These are phyloP conservation scores for Bonia amplexicaulis DNA, from an alignment of 176 grass and related monocot genomes.

Conservation along the genomic window DNA sequence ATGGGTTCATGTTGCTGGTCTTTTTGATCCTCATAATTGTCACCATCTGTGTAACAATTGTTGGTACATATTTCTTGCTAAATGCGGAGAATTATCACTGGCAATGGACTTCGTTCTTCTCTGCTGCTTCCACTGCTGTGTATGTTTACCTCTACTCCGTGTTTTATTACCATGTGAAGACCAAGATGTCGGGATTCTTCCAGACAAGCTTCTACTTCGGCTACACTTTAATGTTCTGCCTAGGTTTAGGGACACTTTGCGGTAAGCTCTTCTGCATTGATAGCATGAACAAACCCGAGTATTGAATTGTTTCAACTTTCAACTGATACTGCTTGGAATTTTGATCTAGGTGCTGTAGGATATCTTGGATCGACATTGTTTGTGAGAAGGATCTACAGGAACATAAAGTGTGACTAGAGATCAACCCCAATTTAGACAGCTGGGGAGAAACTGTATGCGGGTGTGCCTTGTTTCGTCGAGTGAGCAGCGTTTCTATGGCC, in stretches of 20 bases:
- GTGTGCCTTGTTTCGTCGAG: conserved; percentile 3
- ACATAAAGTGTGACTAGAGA: conserved; percentile 71
- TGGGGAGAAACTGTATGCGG: background rate
- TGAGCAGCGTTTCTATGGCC: background rate
- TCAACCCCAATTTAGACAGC: background rate
- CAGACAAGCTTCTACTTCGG: conserved; percentile 98
- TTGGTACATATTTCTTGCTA: conserved; percentile 93
- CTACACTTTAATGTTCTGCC: conserved; percentile 94
- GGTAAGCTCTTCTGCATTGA: conserved; percentile 47
- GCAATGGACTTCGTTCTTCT: conserved; percentile 99
- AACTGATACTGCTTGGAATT: conserved; percentile 3
- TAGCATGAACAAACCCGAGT: background rate
- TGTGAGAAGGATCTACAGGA: conserved; percentile 80
- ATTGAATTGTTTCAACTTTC: background rate
- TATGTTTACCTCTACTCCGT: conserved; percentile 95
- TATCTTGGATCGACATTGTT: conserved; percentile 77
- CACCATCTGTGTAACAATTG: conserved; percentile 90
- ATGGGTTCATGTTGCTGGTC: conserved; percentile 94
- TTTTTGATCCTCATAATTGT: conserved; percentile 92
- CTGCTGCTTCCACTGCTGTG: conserved; percentile 85
- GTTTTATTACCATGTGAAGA: conserved; percentile 95
- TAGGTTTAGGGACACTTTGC: conserved; percentile 91
- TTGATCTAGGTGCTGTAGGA: conserved; percentile 59
- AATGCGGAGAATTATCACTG: conserved; percentile 97
- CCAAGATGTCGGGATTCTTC: conserved; percentile 98